Evolutionary conservation across 2,329 filamentous ascomycete genomes (phyloP).

Genomic region (Penicillium sp.): DNA sequence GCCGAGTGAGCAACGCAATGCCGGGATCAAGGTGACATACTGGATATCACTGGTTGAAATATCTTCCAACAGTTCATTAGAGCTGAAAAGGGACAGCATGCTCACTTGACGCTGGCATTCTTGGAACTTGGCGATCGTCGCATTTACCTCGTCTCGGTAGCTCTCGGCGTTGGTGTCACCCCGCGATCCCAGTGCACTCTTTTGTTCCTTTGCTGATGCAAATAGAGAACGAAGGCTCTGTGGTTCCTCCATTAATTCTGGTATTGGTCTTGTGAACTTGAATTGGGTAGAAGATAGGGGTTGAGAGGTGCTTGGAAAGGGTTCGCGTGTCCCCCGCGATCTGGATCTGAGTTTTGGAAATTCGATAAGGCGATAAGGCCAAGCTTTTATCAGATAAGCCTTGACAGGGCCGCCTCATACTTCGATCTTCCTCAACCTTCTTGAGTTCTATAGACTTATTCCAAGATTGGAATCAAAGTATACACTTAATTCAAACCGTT

Average conservation of each 20-base stretch:
- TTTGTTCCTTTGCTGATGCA: slow-evolving; percentile 53
- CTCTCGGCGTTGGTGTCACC: slow-evolving; percentile 62
- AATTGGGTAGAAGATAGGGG: not conserved
- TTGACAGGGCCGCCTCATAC: not conserved
- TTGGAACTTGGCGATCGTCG: slow-evolving; percentile 68
- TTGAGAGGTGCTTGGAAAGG: not conserved
- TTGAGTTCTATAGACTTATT: not conserved
- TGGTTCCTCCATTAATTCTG: slow-evolving; percentile 43
- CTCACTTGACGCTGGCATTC: slow-evolving; percentile 68
- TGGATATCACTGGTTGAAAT: slow-evolving; percentile 79
- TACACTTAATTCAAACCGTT: not conserved
- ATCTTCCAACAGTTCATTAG: slow-evolving; percentile 87
- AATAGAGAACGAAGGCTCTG: slow-evolving; percentile 57
- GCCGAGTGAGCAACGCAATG: slow-evolving; percentile 1
- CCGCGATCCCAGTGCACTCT: slow-evolving; percentile 59
- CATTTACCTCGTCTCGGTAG: slow-evolving; percentile 66
- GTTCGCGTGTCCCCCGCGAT: slow-evolving; percentile 19
- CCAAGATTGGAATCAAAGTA: not conserved
- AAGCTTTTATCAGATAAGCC: not conserved
- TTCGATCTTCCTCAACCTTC: not conserved
- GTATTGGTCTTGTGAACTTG: slow-evolving; percentile 16
- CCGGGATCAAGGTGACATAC: slow-evolving; percentile 39
- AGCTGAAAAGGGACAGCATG: slow-evolving; percentile 77
- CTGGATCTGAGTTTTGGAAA: slow-evolving; percentile 23
- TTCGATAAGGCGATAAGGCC: slow-evolving; percentile 8